A percentile compares a stretch with the other conserved stretches of the same genome.
Evolutionary conservation across 106 monocot species (phyloP).

Genomic region (Xerophyta viscosa): DNA sequence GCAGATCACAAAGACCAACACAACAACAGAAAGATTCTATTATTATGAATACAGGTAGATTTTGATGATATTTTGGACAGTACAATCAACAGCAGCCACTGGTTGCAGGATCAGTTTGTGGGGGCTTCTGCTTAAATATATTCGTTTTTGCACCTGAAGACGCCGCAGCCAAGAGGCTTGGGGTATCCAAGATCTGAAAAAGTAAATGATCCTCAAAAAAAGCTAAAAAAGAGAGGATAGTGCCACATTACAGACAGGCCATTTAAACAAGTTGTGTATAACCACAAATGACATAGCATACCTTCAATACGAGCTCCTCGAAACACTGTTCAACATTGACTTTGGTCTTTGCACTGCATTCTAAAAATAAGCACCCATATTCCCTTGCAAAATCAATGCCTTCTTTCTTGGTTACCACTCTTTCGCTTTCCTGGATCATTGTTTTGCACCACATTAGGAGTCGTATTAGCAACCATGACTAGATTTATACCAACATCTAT

Average conservation of each 20-base stretch:
- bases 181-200: slow-evolving; percentile 96
- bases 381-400: slow-evolving; percentile 94
- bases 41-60: too few relatives aligned
- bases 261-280: too few relatives aligned
- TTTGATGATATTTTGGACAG: too few relatives aligned
- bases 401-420: slow-evolving; percentile 91
- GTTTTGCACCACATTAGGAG: too few relatives aligned
- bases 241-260: too few relatives aligned
- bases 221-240: too few relatives aligned
- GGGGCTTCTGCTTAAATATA: slow-evolving; percentile 84
- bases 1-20: too few relatives aligned
- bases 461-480: too few relatives aligned
- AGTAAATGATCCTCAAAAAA: too few relatives aligned
- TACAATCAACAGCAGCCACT: slow-evolving; percentile 62
- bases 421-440: slow-evolving; percentile 74
- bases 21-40: too few relatives aligned
- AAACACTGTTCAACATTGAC: slow-evolving; percentile 94
- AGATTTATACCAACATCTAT: too few relatives aligned
- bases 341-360: slow-evolving; percentile 92
- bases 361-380: slow-evolving; percentile 89
- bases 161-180: slow-evolving; percentile 81
- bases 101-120: slow-evolving; percentile 50
- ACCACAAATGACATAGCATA: too few relatives aligned
- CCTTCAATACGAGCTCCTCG: slow-evolving; percentile 98
- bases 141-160: slow-evolving; percentile 59